phyloP scores from a whole-genome alignment of 495 filamentous ascomycete species.

The Penicillium tannophilum region DNA sequence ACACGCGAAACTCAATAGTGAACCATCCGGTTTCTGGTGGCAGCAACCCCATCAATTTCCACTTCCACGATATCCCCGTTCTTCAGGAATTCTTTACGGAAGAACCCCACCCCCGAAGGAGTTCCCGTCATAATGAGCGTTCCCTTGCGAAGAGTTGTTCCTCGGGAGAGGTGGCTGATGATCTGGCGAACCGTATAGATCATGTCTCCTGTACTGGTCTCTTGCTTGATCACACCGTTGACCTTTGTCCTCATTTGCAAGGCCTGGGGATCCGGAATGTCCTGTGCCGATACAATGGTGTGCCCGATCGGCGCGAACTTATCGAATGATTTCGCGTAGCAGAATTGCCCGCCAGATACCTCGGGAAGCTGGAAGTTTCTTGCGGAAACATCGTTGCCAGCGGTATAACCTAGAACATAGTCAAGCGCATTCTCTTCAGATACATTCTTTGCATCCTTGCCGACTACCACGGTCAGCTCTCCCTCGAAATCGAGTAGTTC shows the following conservation, averaged over 20 bases:
- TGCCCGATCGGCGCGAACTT: slow-evolving; percentile 77
- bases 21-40: slow-evolving; percentile 34
- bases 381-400: slow-evolving; percentile 73
- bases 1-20: slow-evolving; percentile 2
- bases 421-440: slow-evolving; percentile 61
- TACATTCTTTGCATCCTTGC: slow-evolving; percentile 60
- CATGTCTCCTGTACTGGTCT: slow-evolving; percentile 66
- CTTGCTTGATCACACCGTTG: slow-evolving; percentile 67
- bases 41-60: slow-evolving; percentile 38
- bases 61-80: slow-evolving; percentile 57
- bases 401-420: slow-evolving; percentile 70
- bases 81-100: slow-evolving; percentile 49
- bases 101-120: slow-evolving; percentile 39
- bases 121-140: slow-evolving; percentile 78
- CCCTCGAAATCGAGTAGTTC: slow-evolving; percentile 65
- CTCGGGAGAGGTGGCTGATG: slow-evolving; percentile 66
- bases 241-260: slow-evolving; percentile 59
- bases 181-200: slow-evolving; percentile 69
- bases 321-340: slow-evolving; percentile 74
- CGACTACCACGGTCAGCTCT: slow-evolving; percentile 70
- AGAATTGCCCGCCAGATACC: slow-evolving; percentile 70
- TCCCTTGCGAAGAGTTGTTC: slow-evolving; percentile 68
- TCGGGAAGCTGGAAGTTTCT: slow-evolving; percentile 70
- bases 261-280: slow-evolving; percentile 60
- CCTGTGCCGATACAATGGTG: slow-evolving; percentile 56